Conservation (phyloP, 1,284 basidiomycete genomes). For the Fomitopsis betulina region DNA sequence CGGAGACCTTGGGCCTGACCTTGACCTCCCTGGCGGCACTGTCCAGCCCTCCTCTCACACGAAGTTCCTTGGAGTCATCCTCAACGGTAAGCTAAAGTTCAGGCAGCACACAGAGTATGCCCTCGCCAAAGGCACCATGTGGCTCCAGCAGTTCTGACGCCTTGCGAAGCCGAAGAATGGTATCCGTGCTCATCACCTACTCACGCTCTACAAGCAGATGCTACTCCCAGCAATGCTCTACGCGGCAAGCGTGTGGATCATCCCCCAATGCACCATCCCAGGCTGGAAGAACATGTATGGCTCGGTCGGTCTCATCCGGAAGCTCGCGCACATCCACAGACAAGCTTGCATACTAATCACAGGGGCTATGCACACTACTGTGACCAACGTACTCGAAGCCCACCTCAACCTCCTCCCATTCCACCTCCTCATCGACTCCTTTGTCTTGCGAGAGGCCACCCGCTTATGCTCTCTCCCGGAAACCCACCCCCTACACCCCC, state of each 20-base stretch:
- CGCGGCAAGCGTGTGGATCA: constrained; percentile 30
- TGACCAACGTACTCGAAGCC: constrained; percentile 27
- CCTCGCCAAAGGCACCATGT: constrained; percentile 25
- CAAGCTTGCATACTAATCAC: constrained; percentile 27
- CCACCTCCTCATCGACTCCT: constrained; percentile 20
- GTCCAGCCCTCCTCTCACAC: constrained; percentile 11
- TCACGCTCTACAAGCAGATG: constrained; percentile 25
- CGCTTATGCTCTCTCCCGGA: constrained; percentile 28
- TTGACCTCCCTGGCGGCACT: constrained; percentile 3
- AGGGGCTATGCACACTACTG: constrained; percentile 30
- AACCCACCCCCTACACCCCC: constrained; percentile 27
- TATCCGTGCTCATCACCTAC: constrained; percentile 4
- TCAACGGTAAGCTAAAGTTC: constrained; percentile 33
- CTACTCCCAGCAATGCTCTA: constrained; percentile 33
- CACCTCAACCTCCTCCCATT: constrained; percentile 31
- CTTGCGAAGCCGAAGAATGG: constrained; percentile 22
- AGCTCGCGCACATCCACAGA: constrained; percentile 26
- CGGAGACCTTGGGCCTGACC: constrained; percentile 6
- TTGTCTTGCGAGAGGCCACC: constrained; percentile 23
- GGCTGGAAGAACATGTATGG: constrained; percentile 11
- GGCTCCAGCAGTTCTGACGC: constrained; percentile 17
- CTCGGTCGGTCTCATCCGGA: constrained; percentile 1
- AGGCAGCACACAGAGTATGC: constrained; percentile 26
- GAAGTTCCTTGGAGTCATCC: constrained; percentile 31
- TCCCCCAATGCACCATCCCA: constrained; percentile 15